A percentile compares a stretch with the other conserved stretches of the same genome.
phyloP scores from a whole-genome alignment of 2,329 filamentous ascomycete genomes.

The Thermothelomyces thermophilus region DNA sequence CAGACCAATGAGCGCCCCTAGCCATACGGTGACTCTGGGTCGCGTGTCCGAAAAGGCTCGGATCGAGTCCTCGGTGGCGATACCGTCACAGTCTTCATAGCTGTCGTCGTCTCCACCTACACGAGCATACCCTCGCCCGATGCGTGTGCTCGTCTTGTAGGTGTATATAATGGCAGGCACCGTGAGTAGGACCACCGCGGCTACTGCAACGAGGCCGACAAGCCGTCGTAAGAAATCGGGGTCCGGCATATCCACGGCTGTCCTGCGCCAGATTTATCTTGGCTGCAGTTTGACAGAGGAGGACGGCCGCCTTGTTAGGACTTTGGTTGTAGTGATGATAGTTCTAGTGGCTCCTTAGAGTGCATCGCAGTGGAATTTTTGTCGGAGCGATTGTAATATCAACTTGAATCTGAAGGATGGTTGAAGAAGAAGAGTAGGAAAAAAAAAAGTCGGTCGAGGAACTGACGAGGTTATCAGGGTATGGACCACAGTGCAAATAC shows the following conservation, averaged over 20 bases:
- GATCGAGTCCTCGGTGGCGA: slow-evolving; percentile 30
- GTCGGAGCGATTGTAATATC: neutral
- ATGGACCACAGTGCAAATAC: slow-evolving; percentile 5
- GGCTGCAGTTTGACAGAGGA: neutral
- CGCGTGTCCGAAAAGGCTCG: slow-evolving; percentile 27
- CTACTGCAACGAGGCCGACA: slow-evolving; percentile 4
- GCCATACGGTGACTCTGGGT: slow-evolving; percentile 25
- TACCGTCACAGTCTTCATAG: slow-evolving; percentile 30
- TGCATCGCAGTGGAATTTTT: slow-evolving; percentile 10
- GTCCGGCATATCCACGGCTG: slow-evolving; percentile 11
- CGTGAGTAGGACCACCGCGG: slow-evolving; percentile 14
- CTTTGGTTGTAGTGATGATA: slow-evolving; percentile 4
- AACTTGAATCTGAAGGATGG: neutral
- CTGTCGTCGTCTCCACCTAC: slow-evolving; percentile 12
- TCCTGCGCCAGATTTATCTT: neutral
- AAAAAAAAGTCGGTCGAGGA: slow-evolving; percentile 1
- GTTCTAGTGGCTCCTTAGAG: neutral
- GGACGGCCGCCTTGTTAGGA: slow-evolving; percentile 2
- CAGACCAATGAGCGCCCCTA: slow-evolving; percentile 25
- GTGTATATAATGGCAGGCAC: slow-evolving; percentile 11
- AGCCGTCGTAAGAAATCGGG: slow-evolving; percentile 10
- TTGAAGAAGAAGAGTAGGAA: neutral
- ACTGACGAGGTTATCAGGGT: neutral
- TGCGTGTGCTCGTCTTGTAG: neutral
- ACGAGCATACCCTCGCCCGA: slow-evolving; percentile 18